Conservation (phyloP, 768 basidiomycete species). For the Pleurotus cornucopiae region DNA sequence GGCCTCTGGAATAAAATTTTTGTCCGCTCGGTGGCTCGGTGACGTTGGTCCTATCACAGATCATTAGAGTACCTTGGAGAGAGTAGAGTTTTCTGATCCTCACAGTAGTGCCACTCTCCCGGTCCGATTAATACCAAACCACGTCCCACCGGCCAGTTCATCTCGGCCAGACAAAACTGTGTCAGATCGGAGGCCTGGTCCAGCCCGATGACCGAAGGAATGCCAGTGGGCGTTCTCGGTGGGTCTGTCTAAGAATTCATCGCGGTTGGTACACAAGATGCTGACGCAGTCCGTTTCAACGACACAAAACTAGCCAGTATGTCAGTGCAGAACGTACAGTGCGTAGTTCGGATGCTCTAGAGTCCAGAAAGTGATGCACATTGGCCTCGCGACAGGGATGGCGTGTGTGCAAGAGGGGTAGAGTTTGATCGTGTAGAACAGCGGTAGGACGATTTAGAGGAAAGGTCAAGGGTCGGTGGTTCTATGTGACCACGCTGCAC, state of each 20-base stretch:
- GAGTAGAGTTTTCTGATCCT: slow-evolving; percentile 23
- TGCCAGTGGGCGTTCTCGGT: slow-evolving; percentile 67
- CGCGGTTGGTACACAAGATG: slow-evolving; percentile 72
- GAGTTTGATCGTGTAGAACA: not conserved
- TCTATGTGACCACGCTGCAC: too few relatives aligned
- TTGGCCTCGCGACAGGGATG: slow-evolving; percentile 22
- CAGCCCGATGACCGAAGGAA: slow-evolving; percentile 42
- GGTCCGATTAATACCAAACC: slow-evolving; percentile 67
- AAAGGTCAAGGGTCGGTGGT: too few relatives aligned
- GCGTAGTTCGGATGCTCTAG: slow-evolving; percentile 75
- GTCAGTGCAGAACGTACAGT: slow-evolving; percentile 47
- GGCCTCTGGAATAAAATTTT: slow-evolving; percentile 62
- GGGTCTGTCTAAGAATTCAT: slow-evolving; percentile 67
- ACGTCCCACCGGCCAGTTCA: slow-evolving; percentile 70
- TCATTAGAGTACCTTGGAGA: slow-evolving; percentile 13
- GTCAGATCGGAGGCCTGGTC: slow-evolving; percentile 18
- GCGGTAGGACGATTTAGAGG: not conserved
- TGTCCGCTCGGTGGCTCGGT: slow-evolving; percentile 55
- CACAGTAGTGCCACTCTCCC: slow-evolving; percentile 74
- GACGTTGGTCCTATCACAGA: slow-evolving; percentile 72
- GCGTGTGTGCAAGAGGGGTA: slow-evolving; percentile 9
- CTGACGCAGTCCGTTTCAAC: slow-evolving; percentile 27
- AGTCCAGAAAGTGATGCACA: slow-evolving; percentile 82
- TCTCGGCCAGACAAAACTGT: slow-evolving; percentile 74
- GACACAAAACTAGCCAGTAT: not conserved